phyloP scores from a whole-genome alignment of 202 grass and related monocot genomes.

The Carex sylvatica region DNA sequence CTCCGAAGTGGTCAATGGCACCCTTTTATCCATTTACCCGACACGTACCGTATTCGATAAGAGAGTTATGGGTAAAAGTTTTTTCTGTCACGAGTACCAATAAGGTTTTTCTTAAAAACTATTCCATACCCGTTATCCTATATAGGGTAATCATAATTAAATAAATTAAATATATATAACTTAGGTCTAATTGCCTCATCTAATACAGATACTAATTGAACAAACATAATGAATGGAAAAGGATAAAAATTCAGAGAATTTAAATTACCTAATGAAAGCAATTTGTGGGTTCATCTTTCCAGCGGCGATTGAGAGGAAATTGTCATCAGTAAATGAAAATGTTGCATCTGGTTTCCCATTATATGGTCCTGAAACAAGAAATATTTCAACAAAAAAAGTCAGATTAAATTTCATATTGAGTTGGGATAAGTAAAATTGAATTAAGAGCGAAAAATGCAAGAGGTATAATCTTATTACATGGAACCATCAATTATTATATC shows the following conservation, averaged over 20 bases:
- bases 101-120: too few species aligned
- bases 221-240: neutral
- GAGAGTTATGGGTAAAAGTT: too few species aligned
- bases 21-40: too few species aligned
- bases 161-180: too few species aligned
- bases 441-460: neutral
- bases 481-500: neutral
- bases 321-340: conserved; percentile 88
- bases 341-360: conserved; percentile 64
- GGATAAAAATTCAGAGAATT: neutral
- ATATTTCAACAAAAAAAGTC: neutral
- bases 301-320: conserved; percentile 65
- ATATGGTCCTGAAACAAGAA: conserved; percentile 48
- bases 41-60: too few species aligned
- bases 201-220: neutral
- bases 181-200: neutral
- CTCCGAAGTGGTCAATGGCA: too few species aligned
- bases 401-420: neutral
- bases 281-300: conserved; percentile 93
- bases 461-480: neutral
- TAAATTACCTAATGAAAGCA: conserved; percentile 60
- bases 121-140: too few species aligned
- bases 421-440: neutral
- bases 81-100: too few species aligned
- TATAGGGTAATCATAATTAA: too few species aligned